phyloP scores from a whole-genome alignment of 2,329 filamentous ascomycete species.

The Fusarium nanum region DNA sequence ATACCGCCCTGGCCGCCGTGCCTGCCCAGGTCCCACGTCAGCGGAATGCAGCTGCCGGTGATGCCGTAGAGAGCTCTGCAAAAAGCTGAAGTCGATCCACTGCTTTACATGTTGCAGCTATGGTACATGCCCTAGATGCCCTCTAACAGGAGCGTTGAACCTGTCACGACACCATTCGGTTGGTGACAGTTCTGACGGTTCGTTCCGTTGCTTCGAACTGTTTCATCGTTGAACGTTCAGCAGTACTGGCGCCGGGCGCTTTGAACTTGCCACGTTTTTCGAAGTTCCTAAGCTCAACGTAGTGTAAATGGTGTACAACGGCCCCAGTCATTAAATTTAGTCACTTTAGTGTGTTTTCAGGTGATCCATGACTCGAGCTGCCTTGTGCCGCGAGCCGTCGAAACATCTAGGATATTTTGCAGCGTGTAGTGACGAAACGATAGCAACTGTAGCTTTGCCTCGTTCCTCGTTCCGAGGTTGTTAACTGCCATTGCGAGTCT shows the following conservation, averaged over 20 bases:
- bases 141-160: constrained; percentile 7
- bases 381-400: not conserved
- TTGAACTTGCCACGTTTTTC: not conserved
- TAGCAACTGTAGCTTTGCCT: not conserved
- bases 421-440: constrained; percentile 3
- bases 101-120: not conserved
- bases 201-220: constrained; percentile 18
- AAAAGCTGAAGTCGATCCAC: not conserved
- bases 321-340: not conserved
- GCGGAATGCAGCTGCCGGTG: constrained; percentile 16
- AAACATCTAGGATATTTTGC: not conserved
- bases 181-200: constrained; percentile 25
- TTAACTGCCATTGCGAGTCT: not conserved
- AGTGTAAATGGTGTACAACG: not conserved
- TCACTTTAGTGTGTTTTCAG: constrained; percentile 10
- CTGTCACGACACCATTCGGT: not conserved
- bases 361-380: constrained; percentile 10
- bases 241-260: not conserved
- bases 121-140: not conserved
- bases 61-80: constrained; percentile 1
- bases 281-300: not conserved
- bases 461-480: constrained; percentile 19
- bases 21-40: constrained; percentile 28
- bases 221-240: constrained; percentile 5
- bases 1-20: constrained; percentile 35